These are phyloP conservation scores for Geopyxis carbonaria DNA, from an alignment of 495 filamentous ascomycete genomes.

Conservation along the genomic window DNA sequence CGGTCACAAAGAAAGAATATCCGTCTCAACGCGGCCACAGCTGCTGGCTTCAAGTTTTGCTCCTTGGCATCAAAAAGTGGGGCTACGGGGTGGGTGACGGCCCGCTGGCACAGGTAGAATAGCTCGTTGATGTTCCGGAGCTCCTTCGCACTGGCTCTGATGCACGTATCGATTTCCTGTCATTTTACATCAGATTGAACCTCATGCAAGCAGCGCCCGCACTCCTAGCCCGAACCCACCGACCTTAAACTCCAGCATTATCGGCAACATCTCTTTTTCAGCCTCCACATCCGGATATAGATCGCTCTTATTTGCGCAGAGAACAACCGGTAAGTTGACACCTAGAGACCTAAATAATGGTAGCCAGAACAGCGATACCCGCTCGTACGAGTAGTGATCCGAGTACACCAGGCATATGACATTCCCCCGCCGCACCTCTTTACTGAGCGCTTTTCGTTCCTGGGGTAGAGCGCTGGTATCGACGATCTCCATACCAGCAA, in stretches of 20 bases:
- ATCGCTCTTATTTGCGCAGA: conserved; percentile 95
- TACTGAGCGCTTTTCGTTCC: conserved; percentile 69
- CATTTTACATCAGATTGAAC: conserved; percentile 5
- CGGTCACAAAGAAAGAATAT: conserved; percentile 82
- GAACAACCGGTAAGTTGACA: conserved; percentile 88
- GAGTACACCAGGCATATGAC: conserved; percentile 95
- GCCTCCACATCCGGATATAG: conserved; percentile 56
- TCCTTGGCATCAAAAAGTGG: conserved; percentile 95
- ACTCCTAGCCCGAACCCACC: conserved; percentile 10
- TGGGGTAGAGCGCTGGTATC: conserved; percentile 81
- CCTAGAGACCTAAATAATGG: conserved; percentile 92
- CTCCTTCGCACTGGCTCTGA: conserved; percentile 84
- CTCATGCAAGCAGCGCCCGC: background rate
- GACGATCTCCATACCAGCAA: conserved; percentile 85
- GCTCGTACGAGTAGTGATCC: conserved; percentile 88
- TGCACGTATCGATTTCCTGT: conserved; percentile 95
- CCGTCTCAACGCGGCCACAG: conserved; percentile 64
- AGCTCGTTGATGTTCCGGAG: conserved; percentile 92
- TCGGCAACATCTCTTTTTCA: conserved; percentile 92
- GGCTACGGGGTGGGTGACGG: conserved; percentile 94
- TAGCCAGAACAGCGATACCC: conserved; percentile 78
- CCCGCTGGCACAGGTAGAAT: conserved; percentile 55
- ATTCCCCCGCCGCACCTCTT: conserved; percentile 89
- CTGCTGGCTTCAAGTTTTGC: conserved; percentile 63
- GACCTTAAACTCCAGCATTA: conserved; percentile 99